phyloP scores from a whole-genome alignment of 1,139 yeast species.

The Pichia sp. region DNA sequence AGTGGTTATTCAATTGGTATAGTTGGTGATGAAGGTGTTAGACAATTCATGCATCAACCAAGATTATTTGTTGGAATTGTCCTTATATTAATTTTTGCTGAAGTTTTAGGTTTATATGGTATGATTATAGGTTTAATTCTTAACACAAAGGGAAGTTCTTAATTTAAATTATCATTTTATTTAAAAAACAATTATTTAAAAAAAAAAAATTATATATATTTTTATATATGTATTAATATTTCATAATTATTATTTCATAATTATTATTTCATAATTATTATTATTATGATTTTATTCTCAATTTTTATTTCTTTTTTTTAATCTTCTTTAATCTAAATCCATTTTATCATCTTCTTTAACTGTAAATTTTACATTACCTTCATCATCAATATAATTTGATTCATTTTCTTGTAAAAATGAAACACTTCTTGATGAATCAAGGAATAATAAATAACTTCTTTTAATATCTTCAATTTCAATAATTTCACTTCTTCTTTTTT shows the following conservation, averaged over 20 bases:
- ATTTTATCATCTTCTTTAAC: slow-evolving; percentile 1
- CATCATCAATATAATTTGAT: slow-evolving; percentile 64
- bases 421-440: slow-evolving; percentile 85
- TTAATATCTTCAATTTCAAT: slow-evolving; percentile 84
- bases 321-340: slow-evolving; percentile 5
- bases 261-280: background rate
- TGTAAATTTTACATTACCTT: slow-evolving; percentile 47
- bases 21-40: slow-evolving; percentile 98
- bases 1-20: slow-evolving; percentile 98
- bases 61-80: slow-evolving; percentile 92
- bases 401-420: slow-evolving; percentile 66
- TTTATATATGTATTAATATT: background rate
- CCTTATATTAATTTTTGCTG: slow-evolving; percentile 94
- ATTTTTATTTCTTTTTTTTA: no score
- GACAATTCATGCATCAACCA: slow-evolving; percentile 95
- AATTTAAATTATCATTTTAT: slow-evolving; percentile 4
- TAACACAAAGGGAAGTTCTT: slow-evolving; percentile 80
- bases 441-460: slow-evolving; percentile 78
- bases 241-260: background rate
- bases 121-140: slow-evolving; percentile 86
- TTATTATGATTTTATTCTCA: background rate
- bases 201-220: background rate
- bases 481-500: slow-evolving; percentile 63
- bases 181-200: background rate
- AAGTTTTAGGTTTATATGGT: slow-evolving; percentile 95